Percentiles rank a stretch among this genome's conserved stretches.
Conservation (phyloP, 495 filamentous ascomycete species). For the Sabuloglossum arenarium region DNA sequence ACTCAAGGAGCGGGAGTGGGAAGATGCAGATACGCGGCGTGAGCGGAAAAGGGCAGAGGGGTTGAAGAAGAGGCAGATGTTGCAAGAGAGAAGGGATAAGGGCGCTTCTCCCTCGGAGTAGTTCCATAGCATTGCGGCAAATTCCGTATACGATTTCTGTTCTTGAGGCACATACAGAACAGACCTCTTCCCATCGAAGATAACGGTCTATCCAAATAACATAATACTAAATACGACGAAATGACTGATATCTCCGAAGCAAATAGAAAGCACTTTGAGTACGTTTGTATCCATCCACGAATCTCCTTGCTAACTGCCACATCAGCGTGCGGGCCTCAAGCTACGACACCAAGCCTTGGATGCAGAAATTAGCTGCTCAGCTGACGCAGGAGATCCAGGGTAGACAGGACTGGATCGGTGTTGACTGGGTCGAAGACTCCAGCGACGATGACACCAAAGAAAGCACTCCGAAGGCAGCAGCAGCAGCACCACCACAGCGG, state of each 20-base stretch:
- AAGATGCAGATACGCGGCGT: constrained; percentile 1
- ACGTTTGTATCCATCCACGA: constrained; percentile 8
- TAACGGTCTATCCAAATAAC: too few relatives aligned
- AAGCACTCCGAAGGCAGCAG: constrained; percentile 8
- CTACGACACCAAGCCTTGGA: constrained; percentile 26
- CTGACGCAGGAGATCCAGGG: constrained; percentile 25
- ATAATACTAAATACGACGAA: neutral
- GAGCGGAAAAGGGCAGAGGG: constrained; percentile 4
- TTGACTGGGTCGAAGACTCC: constrained; percentile 28
- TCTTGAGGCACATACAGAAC: too few relatives aligned
- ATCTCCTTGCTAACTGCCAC: constrained; percentile 7
- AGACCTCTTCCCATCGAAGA: too few relatives aligned
- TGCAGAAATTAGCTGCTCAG: constrained; percentile 14
- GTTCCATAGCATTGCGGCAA: too few relatives aligned
- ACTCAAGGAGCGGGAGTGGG: neutral
- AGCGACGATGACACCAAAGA: neutral
- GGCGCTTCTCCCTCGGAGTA: too few relatives aligned
- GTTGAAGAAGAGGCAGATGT: neutral
- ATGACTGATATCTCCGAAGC: constrained; percentile 26
- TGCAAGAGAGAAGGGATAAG: neutral
- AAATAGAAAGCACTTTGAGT: constrained; percentile 35
- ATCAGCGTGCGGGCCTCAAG: constrained; percentile 22
- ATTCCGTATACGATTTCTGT: too few relatives aligned
- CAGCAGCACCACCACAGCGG: too few relatives aligned
- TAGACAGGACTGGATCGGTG: constrained; percentile 39